Conservation (phyloP, 2,329 filamentous ascomycete species). For the Dactylellina drechsleri region DNA sequence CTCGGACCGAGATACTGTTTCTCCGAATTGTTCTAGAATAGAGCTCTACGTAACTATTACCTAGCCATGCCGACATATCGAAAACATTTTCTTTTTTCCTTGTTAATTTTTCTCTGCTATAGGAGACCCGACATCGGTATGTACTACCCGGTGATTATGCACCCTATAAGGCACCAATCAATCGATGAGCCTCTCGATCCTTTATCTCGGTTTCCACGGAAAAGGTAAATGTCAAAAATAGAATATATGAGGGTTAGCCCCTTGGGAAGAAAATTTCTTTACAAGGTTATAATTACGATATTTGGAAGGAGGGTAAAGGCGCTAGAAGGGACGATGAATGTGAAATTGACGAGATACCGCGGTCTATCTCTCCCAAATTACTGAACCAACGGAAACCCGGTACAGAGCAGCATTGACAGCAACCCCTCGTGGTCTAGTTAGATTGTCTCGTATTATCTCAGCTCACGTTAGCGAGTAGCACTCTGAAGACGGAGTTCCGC, state of each 20-base stretch:
- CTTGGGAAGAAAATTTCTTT: constrained; percentile 5
- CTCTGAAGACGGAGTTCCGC: background rate
- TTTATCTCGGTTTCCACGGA: constrained; percentile 3
- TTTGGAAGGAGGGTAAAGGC: constrained; percentile 10
- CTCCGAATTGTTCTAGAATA: constrained; percentile 9
- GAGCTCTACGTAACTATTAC: constrained; percentile 8
- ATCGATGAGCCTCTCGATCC: background rate
- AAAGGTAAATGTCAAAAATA: constrained; percentile 9
- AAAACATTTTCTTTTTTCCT: background rate
- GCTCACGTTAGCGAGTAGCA: background rate
- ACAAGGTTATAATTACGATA: constrained; percentile 6
- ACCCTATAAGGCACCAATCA: background rate
- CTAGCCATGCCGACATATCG: too few relatives aligned
- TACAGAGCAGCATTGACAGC: constrained; percentile 1
- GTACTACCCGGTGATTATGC: constrained; percentile 4
- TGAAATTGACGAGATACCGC: constrained; percentile 10
- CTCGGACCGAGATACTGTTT: background rate
- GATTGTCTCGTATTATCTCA: constrained; percentile 9
- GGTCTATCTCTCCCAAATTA: constrained; percentile 3
- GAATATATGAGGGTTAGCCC: constrained; percentile 1
- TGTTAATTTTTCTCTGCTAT: background rate
- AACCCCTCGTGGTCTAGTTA: constrained; percentile 1
- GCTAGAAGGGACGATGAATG: background rate
- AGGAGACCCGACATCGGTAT: background rate
- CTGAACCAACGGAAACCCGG: background rate